Evolutionary conservation across 1,284 basidiomycete species (phyloP).

Genomic region (Pseudozyma sp.): DNA sequence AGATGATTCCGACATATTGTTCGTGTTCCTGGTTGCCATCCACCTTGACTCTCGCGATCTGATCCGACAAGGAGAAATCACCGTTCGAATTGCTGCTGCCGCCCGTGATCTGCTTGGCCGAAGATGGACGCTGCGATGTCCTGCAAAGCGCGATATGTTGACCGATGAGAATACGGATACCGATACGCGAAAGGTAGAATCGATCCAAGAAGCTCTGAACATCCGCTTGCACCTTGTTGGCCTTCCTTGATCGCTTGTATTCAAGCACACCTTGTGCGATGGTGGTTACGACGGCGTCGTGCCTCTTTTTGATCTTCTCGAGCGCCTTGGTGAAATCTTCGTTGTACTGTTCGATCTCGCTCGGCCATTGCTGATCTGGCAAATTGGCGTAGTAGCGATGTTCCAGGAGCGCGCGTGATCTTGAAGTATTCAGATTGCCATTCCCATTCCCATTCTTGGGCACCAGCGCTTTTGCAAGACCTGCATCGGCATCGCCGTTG

Average conservation of each 20-base stretch:
- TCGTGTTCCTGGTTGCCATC: conserved; percentile 59
- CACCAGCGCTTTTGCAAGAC: conserved; percentile 34
- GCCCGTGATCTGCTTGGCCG: conserved; percentile 26
- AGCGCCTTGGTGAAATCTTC: conserved; percentile 87
- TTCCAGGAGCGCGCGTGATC: conserved; percentile 44
- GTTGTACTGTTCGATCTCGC: conserved; percentile 94
- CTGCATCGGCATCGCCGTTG: conserved; percentile 46
- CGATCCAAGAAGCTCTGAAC: conserved; percentile 96
- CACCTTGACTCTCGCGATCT: conserved; percentile 33
- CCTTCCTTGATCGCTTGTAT: conserved; percentile 73
- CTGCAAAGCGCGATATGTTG: conserved; percentile 68
- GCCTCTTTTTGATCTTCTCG: conserved; percentile 90
- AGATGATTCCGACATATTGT: conserved; percentile 98
- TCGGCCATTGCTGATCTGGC: conserved; percentile 81
- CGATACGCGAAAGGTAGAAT: conserved; percentile 97
- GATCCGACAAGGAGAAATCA: conserved; percentile 39
- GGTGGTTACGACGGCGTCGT: conserved; percentile 97
- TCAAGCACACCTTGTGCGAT: conserved; percentile 82
- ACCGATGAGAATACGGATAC: conserved; percentile 68
- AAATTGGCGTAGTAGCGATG: conserved; percentile 82
- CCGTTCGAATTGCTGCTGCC: conserved; percentile 25
- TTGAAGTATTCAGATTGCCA: conserved; percentile 31
- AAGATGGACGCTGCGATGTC: conserved; percentile 42
- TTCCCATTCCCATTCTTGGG: conserved; percentile 39
- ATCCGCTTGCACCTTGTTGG: conserved; percentile 77